Percentiles rank a stretch among this genome's conserved stretches.
Conservation (phyloP, 2,329 filamentous ascomycete species). For the Colletotrichum orbiculare region DNA sequence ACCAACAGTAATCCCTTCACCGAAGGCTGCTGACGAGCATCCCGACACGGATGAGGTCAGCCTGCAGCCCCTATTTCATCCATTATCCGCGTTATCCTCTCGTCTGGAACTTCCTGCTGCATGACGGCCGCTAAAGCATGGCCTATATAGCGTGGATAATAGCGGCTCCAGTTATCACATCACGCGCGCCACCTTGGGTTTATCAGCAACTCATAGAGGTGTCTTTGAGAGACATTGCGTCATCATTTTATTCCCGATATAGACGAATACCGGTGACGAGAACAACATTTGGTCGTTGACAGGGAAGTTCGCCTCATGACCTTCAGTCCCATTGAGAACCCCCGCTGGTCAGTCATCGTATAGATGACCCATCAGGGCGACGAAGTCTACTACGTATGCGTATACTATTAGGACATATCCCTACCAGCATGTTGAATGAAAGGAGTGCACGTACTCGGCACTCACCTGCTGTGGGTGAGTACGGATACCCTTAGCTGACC, state of each 20-base stretch:
- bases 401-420: too few species aligned
- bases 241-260: constrained; percentile 6
- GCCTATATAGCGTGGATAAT: constrained; percentile 11
- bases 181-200: constrained; percentile 23
- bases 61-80: constrained; percentile 34
- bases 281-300: too few species aligned
- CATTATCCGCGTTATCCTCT: constrained; percentile 37
- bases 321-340: constrained; percentile 4
- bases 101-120: constrained; percentile 30
- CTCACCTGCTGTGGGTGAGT: too few species aligned
- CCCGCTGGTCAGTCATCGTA: too few species aligned
- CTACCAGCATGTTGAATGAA: too few species aligned
- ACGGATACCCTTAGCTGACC: constrained; percentile 8
- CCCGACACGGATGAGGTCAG: constrained; percentile 39
- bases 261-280: too few species aligned
- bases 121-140: constrained; percentile 12
- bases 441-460: too few species aligned
- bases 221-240: constrained; percentile 33
- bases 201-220: constrained; percentile 11
- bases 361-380: too few species aligned
- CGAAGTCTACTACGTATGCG: too few species aligned
- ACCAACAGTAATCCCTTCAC: too few species aligned
- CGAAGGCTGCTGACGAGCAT: constrained; percentile 16
- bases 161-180: constrained; percentile 23
- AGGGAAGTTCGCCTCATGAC: not conserved